phyloP scores from a whole-genome alignment of 306 rosid species.

The Rosa persica region DNA sequence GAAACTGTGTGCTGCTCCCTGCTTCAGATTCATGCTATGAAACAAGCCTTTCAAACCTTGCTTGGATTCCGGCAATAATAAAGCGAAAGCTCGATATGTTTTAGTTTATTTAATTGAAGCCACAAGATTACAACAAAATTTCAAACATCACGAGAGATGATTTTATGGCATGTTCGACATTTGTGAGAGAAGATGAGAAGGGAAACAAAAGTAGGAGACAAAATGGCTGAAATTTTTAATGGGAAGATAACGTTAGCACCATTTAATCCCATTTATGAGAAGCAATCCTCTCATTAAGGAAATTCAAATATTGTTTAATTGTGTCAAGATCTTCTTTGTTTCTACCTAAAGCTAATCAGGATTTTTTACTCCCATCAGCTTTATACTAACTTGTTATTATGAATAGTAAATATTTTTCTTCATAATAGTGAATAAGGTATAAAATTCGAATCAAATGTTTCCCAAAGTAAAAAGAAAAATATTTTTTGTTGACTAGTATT shows the following conservation, averaged over 20 bases:
- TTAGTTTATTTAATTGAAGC: neutral
- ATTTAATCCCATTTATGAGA: neutral
- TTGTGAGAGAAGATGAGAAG: neutral
- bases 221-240: neutral
- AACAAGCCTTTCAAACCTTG: neutral
- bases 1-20: neutral
- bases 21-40: neutral
- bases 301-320: too few relatives aligned
- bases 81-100: neutral
- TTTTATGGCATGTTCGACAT: constrained; percentile 4
- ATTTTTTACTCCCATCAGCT: too few relatives aligned
- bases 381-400: too few relatives aligned
- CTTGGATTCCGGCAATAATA: neutral
- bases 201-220: neutral
- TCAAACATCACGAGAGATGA: constrained; percentile 8
- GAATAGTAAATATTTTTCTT: too few relatives aligned
- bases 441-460: too few relatives aligned
- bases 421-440: too few relatives aligned
- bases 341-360: too few relatives aligned
- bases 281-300: neutral
- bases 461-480: too few relatives aligned
- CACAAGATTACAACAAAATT: neutral
- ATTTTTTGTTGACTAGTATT: too few relatives aligned
- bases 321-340: neutral
- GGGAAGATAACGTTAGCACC: neutral